Evolutionary conservation across 73 alveolate species (phyloP).

Genomic region (Uronychia setigera): DNA sequence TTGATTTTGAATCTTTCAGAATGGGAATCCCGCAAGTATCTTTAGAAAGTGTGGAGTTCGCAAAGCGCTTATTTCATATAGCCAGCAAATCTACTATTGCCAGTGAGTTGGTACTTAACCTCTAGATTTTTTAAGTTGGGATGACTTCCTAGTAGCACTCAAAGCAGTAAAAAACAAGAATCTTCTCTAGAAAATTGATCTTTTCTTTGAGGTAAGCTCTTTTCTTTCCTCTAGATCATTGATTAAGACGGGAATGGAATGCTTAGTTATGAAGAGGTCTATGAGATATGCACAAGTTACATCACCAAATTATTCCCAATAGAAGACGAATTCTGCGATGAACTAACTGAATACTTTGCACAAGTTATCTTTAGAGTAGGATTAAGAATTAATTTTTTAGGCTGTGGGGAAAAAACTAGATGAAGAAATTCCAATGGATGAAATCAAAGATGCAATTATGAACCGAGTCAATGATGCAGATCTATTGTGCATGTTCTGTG

Average conservation of each 20-base stretch:
- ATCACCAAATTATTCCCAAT: background rate
- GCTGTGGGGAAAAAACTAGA: background rate
- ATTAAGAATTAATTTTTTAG: background rate
- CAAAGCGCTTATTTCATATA: background rate
- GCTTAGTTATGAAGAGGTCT: background rate
- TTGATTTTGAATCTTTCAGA: slow-evolving; percentile 5
- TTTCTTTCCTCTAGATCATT: too few relatives aligned
- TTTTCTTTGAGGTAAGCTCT: slow-evolving; percentile 3
- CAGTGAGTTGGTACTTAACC: background rate
- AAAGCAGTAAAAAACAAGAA: slow-evolving; percentile 8
- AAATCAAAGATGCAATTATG: background rate
- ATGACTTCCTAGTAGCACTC: slow-evolving; percentile 6
- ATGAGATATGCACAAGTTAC: background rate
- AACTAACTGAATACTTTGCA: background rate
- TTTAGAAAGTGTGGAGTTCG: slow-evolving; percentile 2
- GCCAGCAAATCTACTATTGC: background rate
- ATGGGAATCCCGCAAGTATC: background rate
- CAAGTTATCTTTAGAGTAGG: background rate
- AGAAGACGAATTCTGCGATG: background rate
- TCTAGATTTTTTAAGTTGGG: background rate
- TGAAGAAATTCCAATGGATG: slow-evolving; percentile 18
- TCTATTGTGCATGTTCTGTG: slow-evolving; percentile 7
- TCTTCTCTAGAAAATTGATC: background rate
- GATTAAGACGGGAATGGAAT: slow-evolving; percentile 5
- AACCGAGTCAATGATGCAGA: background rate